Percentiles rank a stretch among this genome's conserved stretches.
phyloP scores from a whole-genome alignment of 1,284 basidiomycete genomes.

The Ustilago crameri region DNA sequence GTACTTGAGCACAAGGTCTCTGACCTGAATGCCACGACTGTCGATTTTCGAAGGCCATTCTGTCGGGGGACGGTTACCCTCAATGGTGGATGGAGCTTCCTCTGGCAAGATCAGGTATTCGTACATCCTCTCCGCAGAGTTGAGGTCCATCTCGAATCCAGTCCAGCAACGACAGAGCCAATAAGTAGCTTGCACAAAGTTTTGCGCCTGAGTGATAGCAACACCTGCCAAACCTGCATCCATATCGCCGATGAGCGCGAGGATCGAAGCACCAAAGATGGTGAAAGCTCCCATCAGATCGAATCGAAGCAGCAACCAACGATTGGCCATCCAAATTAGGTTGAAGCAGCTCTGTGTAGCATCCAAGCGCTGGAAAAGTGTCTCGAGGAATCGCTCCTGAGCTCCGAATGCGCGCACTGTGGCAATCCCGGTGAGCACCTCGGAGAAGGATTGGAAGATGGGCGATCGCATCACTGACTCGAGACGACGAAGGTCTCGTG shows the following conservation, averaged over 20 bases:
- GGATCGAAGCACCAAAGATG: slow-evolving; percentile 69
- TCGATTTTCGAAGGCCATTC: slow-evolving; percentile 71
- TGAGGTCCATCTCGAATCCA: slow-evolving; percentile 70
- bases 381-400: slow-evolving; percentile 70
- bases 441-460: slow-evolving; percentile 68
- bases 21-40: slow-evolving; percentile 68
- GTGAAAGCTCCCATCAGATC: slow-evolving; percentile 71
- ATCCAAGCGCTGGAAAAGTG: slow-evolving; percentile 70
- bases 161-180: slow-evolving; percentile 60
- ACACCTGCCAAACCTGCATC: slow-evolving; percentile 50
- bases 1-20: slow-evolving; percentile 70
- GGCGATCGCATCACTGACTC: slow-evolving; percentile 66
- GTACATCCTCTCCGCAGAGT: slow-evolving; percentile 71
- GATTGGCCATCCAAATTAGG: slow-evolving; percentile 57
- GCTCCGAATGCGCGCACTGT: slow-evolving; percentile 72
- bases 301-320: slow-evolving; percentile 55
- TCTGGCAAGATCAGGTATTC: slow-evolving; percentile 69
- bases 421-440: slow-evolving; percentile 69
- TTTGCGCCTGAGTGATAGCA: slow-evolving; percentile 45
- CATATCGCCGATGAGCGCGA: slow-evolving; percentile 66
- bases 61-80: slow-evolving; percentile 67
- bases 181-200: slow-evolving; percentile 69
- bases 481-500: slow-evolving; percentile 70
- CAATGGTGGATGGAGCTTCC: slow-evolving; percentile 69
- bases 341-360: slow-evolving; percentile 69